phyloP scores from a whole-genome alignment of 1,284 basidiomycete genomes.

The Trichosporon sp. region DNA sequence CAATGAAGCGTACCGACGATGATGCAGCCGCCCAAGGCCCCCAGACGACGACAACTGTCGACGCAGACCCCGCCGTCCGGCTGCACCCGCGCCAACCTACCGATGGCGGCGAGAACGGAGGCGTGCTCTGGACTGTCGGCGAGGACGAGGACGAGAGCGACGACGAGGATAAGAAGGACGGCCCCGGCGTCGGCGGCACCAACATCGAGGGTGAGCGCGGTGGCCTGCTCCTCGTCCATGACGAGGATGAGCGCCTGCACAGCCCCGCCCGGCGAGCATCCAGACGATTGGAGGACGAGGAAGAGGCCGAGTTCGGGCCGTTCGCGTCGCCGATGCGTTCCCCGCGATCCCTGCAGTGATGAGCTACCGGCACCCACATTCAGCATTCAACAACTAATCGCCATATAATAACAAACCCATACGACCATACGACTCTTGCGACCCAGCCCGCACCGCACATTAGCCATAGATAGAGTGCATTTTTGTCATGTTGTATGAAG shows the following conservation, averaged over 20 bases:
- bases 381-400: not conserved
- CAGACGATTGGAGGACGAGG: constrained; percentile 10
- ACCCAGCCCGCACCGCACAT: not conserved
- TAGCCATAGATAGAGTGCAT: constrained; percentile 16
- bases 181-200: constrained; percentile 39
- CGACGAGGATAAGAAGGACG: constrained; percentile 34
- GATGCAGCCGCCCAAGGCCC: constrained; percentile 18
- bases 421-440: not conserved
- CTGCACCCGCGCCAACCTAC: constrained; percentile 29
- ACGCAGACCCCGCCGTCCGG: constrained; percentile 27
- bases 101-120: constrained; percentile 27
- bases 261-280: constrained; percentile 3
- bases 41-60: constrained; percentile 20
- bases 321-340: constrained; percentile 12
- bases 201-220: constrained; percentile 32
- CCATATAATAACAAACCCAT: not conserved
- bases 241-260: constrained; percentile 25
- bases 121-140: constrained; percentile 47
- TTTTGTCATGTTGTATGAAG: constrained; percentile 19
- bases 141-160: constrained; percentile 44
- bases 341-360: not conserved
- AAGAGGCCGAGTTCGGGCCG: constrained; percentile 17
- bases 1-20: constrained; percentile 50
- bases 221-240: constrained; percentile 27
- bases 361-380: not conserved